Percentiles rank a stretch among this genome's conserved stretches.
Evolutionary conservation across 129 eudicot genomes (phyloP).

Genomic region (Helichrysum umbraculigerum): DNA sequence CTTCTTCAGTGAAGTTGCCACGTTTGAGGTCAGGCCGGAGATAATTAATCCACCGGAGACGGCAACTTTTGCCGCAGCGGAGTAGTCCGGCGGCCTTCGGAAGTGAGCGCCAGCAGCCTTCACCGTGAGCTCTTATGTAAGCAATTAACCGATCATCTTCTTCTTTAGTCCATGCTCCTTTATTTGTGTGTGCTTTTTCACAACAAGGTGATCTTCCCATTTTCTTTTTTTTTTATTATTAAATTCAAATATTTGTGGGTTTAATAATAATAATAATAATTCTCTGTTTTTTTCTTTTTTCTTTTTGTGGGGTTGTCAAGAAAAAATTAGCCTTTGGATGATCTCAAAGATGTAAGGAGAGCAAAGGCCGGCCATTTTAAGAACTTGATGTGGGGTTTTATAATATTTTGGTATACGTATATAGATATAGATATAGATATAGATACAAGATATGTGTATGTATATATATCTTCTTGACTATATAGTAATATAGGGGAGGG

Average conservation of each 20-base stretch:
- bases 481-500: constrained; percentile 2
- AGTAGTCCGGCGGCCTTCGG: constrained; percentile 98
- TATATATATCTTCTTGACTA: constrained; percentile 10
- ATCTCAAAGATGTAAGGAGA: constrained; percentile 5
- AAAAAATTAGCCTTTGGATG: constrained; percentile 28
- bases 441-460: neutral
- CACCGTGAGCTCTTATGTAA: constrained; percentile 81
- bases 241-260: neutral
- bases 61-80: constrained; percentile 98
- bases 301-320: constrained; percentile 34
- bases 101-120: constrained; percentile 98
- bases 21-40: constrained; percentile 90
- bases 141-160: constrained; percentile 89
- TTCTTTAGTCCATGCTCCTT: constrained; percentile 99
- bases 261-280: neutral
- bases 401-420: constrained; percentile 56
- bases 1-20: constrained; percentile 87
- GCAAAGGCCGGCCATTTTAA: constrained; percentile 45
- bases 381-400: constrained; percentile 62
- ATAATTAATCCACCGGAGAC: constrained; percentile 97
- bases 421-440: neutral
- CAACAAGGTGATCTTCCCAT: constrained; percentile 99
- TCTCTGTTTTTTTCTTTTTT: constrained; percentile 3
- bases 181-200: constrained; percentile 97
- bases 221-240: neutral